Percentiles rank a stretch among this genome's conserved stretches.
These are phyloP conservation scores for Annulohypoxylon nitens DNA, from an alignment of 495 filamentous ascomycete genomes.

Conservation along the genomic window DNA sequence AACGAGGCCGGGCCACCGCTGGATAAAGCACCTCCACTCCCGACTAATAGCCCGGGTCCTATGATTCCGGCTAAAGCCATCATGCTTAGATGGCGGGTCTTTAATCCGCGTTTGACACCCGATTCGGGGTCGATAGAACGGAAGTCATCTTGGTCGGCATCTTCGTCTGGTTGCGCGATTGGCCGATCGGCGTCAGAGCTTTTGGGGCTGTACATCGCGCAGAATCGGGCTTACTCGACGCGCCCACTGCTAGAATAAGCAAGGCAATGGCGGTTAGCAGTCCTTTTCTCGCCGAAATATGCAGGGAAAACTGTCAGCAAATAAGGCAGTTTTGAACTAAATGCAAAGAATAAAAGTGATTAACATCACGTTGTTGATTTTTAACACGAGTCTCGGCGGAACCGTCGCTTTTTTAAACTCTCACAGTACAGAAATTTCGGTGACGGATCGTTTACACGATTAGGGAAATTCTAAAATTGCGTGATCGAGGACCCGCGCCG, in stretches of 20 bases:
- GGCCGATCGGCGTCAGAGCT: slow-evolving; percentile 25
- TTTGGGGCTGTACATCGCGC: slow-evolving; percentile 35
- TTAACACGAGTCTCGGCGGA: neutral
- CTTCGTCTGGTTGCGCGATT: slow-evolving; percentile 17
- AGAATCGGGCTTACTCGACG: neutral
- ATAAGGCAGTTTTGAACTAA: neutral
- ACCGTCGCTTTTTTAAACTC: neutral
- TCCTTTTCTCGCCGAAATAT: neutral
- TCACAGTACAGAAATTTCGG: slow-evolving; percentile 23
- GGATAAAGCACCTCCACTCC: slow-evolving; percentile 70
- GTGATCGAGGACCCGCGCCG: slow-evolving; percentile 31
- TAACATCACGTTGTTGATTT: neutral
- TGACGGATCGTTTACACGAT: slow-evolving; percentile 15
- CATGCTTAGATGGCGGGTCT: slow-evolving; percentile 78
- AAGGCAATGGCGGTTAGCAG: slow-evolving; percentile 3
- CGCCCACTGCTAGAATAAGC: neutral
- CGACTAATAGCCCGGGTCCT: slow-evolving; percentile 67
- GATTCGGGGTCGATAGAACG: slow-evolving; percentile 60
- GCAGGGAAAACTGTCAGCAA: neutral
- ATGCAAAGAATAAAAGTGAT: neutral
- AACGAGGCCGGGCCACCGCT: slow-evolving; percentile 73
- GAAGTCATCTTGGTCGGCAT: slow-evolving; percentile 54
- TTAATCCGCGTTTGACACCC: slow-evolving; percentile 68
- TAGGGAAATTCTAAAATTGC: slow-evolving; percentile 29
- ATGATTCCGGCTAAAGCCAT: slow-evolving; percentile 74